A percentile compares a stretch with the other conserved stretches of the same genome.
These are phyloP conservation scores for Venturia asperata DNA, from an alignment of 2,329 filamentous ascomycete genomes.

Conservation along the genomic window DNA sequence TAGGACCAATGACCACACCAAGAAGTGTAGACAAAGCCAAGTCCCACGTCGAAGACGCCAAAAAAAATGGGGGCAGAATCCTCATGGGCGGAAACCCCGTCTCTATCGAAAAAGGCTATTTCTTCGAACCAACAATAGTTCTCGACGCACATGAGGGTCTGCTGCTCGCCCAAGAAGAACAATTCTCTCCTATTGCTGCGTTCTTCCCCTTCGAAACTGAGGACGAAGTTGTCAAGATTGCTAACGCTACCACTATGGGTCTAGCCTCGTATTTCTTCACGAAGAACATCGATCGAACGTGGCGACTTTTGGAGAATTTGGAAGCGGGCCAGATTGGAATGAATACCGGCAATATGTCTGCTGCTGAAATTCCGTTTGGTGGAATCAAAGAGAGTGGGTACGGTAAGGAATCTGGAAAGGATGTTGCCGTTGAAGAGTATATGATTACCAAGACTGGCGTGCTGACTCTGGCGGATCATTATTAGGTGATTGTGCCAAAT, in stretches of 20 bases:
- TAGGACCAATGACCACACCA: conserved; percentile 54
- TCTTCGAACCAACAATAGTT: conserved; percentile 63
- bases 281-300: conserved; percentile 58
- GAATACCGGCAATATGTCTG: conserved; percentile 57
- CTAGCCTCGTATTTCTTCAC: conserved; percentile 63
- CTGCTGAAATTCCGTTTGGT: conserved; percentile 59
- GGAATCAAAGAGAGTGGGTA: conserved; percentile 63
- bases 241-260: conserved; percentile 56
- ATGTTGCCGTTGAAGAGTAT: conserved; percentile 57
- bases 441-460: conserved; percentile 60
- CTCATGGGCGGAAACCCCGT: conserved; percentile 52
- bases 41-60: conserved; percentile 57
- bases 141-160: conserved; percentile 53
- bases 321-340: conserved; percentile 52
- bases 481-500: not conserved
- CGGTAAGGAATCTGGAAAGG: conserved; percentile 60
- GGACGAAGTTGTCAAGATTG: conserved; percentile 52
- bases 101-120: conserved; percentile 51
- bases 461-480: conserved; percentile 47
- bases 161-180: conserved; percentile 52
- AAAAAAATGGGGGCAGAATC: conserved; percentile 55
- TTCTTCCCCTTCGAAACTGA: conserved; percentile 60
- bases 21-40: conserved; percentile 50
- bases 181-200: conserved; percentile 58
- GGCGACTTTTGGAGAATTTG: conserved; percentile 59